phyloP scores from a whole-genome alignment of 139 green algal genomes.

The Auxenochlorella pyrenoidosa region DNA sequence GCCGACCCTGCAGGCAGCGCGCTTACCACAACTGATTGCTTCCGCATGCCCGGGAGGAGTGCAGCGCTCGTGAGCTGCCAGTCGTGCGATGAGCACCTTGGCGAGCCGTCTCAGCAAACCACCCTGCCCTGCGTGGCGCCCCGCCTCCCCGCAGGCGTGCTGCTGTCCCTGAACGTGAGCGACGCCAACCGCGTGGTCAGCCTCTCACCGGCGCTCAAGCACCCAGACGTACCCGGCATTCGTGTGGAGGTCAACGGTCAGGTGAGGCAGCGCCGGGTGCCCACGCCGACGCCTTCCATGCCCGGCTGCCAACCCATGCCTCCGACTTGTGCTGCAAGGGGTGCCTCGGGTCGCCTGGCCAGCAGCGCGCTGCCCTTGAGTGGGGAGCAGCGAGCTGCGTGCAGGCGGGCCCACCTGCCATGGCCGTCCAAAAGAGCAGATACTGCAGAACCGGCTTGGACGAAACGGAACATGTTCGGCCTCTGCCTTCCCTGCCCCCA shows the following conservation, averaged over 20 bases:
- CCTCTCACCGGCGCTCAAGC: slow-evolving; percentile 35
- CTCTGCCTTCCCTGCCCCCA: not conserved
- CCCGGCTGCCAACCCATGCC: no score
- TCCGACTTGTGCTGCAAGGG: no score
- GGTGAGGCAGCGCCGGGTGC: not conserved
- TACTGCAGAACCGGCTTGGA: no score
- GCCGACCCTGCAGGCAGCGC: not conserved
- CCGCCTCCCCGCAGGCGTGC: no score
- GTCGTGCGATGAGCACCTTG: not conserved
- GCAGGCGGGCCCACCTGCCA: no score
- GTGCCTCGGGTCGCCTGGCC: no score
- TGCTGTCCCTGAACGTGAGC: slow-evolving; percentile 41
- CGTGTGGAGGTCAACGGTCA: slow-evolving; percentile 60
- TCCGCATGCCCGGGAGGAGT: not conserved
- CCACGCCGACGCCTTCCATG: no score
- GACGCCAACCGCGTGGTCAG: slow-evolving; percentile 3
- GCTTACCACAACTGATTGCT: not conserved
- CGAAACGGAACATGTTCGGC: no score
- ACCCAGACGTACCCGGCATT: slow-evolving; percentile 36
- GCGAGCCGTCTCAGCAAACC: no score
- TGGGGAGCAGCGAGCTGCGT: not conserved
- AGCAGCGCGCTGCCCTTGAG: not conserved
- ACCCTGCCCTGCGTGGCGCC: no score
- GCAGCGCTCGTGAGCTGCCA: not conserved
- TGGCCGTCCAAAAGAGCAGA: no score